Base-by-base conservation (phyloP, 495 filamentous ascomycete species). In the Xylaria curta region DNA sequence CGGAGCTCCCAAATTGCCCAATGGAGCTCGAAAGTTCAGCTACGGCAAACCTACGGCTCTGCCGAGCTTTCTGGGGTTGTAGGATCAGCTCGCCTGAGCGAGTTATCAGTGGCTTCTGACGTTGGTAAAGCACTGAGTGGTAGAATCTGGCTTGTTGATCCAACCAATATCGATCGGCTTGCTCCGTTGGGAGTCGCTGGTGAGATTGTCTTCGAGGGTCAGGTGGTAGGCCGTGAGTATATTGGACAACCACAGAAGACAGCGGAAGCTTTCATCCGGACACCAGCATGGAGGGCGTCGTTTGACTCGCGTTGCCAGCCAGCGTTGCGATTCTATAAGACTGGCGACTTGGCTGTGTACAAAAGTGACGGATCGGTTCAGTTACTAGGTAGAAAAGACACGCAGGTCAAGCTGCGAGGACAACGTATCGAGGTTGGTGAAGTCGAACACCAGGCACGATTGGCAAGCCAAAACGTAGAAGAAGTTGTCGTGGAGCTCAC, bases 181-280 rank as follows among this genome's bases (percentile, higher is more conserved):
- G 38, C 38, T 42, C 38, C 38, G 38, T 13, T 42, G 10, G 38
- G 38, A 42, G 38, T 42, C 12, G 38, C 38, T 42, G 86, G 85
- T 15, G 86, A 88, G 77, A 72, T 88, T 51, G 73, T 87, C 21
- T 76, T 88, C 28, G 86, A 87, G 60, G 84, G 85, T 0, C 86
- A 85, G 9, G 80, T 80, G 2, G 78, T 89, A n/a, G 82, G 82
- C 51, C 79, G 80, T 36, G 82, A 83, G 68, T 89, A 88, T 75
- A 71, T 83, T 26, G 71, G 76, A 51, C 74, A 81, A 36, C 59
- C 72, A 1, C 70, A 72, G 19, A 76, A 75, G 54, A 82, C 77
- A 7, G 71, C 65, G n/a, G 54, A n/a, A 3, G 62, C 54, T 24
- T 72, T 51, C 53, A 59, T 68, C 15, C 10, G 17, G 5, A n/a